Evolutionary conservation across 345 rosid species (phyloP), one percentile per base, ranked within the genome.

Genomic region (Hibiscus syriacus): DNA sequence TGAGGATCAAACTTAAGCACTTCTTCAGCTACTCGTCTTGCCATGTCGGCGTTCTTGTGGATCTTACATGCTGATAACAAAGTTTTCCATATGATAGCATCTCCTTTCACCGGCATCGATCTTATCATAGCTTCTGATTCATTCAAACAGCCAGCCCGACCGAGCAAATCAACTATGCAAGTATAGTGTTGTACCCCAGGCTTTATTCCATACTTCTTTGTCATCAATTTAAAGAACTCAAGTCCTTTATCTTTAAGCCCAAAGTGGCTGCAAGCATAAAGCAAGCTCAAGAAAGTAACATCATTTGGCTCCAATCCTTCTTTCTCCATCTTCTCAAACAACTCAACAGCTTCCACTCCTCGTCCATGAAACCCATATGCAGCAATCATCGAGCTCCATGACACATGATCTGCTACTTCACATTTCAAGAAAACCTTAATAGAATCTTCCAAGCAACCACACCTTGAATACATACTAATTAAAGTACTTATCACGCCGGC

Each of bases 291-390:
- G 79, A 90, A 87, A 30, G 91, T 78, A 7, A 87, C 84, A 67
- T 87, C 89, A 34, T 80, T 87, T 2, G 80, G 75, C 74, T 69
- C 84, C 59, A 80, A 25, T 12, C 74, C 70, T 65, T 79, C 50
- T 60, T 67, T 71, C 71, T 54, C 84, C 91, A 85, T 90, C 48
- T 46, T 69, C 53, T 79, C 75, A 77, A 87, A 90, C 82, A 90
- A 73, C 48, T 76, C 58, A 48, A 87, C 73, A 6, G 90, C 93
- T 70, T 85, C 83, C 69, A 59, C 70, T 17, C 89, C 93, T 62
- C 58, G 74, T 20, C 96, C 96, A n/a, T 90, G 96, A 79, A 87
- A 87, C 45, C 86, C 96, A 60, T 87, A 87, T 27, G 96, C 93
- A 74, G 89, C 74, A 66, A 90, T 83, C 86, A 87, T 85, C 0